Conservation (phyloP, 108 stramenopile species). For the Cyclotella sp. region DNA sequence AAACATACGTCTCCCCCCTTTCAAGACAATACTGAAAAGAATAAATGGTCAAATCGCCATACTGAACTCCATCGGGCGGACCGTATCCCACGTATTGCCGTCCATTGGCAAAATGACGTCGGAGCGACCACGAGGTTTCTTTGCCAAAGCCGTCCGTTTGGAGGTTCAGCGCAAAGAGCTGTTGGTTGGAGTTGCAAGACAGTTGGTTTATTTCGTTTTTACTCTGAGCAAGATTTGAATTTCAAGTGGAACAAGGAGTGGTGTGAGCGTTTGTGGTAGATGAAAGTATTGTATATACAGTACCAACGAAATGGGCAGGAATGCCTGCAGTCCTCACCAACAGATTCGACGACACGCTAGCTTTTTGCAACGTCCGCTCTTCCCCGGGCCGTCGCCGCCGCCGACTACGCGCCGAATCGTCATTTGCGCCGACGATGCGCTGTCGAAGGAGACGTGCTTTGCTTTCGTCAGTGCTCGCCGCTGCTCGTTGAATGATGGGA, state of each 20-base stretch:
- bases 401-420: neutral
- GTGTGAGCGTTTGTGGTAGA: too few species aligned
- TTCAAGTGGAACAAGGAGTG: too few species aligned
- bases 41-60: conserved; percentile 48
- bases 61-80: conserved; percentile 28
- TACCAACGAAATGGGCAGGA: too few species aligned
- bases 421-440: neutral
- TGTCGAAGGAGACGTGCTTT: too few species aligned
- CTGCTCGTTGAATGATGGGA: too few species aligned
- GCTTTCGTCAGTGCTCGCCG: too few species aligned
- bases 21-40: conserved; percentile 40
- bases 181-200: conserved; percentile 17
- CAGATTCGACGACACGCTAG: neutral
- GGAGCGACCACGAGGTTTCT: conserved; percentile 55
- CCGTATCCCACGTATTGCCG: conserved; percentile 23
- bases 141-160: conserved; percentile 51
- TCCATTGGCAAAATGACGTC: neutral
- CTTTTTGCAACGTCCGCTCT: neutral
- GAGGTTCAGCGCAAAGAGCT: conserved; percentile 40
- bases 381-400: neutral
- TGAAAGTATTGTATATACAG: too few species aligned
- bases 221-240: too few species aligned
- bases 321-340: conserved; percentile 2
- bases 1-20: conserved; percentile 29
- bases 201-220: neutral